Base-by-base conservation (phyloP, 2,329 filamentous ascomycete genomes). In the Metarhizium brunneum region DNA sequence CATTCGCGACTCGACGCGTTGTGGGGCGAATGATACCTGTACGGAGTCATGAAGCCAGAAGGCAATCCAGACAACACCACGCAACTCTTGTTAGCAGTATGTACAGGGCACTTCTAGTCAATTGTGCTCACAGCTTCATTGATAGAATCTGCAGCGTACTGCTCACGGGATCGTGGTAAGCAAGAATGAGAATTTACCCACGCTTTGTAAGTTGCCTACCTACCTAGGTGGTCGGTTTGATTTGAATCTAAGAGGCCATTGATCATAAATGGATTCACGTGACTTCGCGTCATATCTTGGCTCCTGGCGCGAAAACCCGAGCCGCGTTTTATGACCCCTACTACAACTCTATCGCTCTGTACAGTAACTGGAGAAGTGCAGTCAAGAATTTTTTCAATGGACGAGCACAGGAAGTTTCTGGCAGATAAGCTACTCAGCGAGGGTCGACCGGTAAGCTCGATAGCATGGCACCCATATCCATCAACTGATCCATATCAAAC, bases 391-490 rank as follows among this genome's bases (percentile, higher is more conserved):
- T 16, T 18, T n/a, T 20, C 47, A 35, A 83, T 84, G 81, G 76
- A 79, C 2, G 82, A 86, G 60, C 85, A 89, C 66, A 84, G 77
- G 61, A 85, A 84, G 56, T 92, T 84, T 64, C 80, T 96, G 6
- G 87, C 88, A 4, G 83, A 85, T 62, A 83, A 86, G 65, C 80
- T 96, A 56, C 77, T 96, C 60, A 86, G 84, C 56, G 89, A 95
- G 66, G 83, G 85, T 61, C 83, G 83, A 60, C 80, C 86, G 59
- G 88, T 92, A 71, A 66, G 82, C 69, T 18, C 35, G 6, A 25
- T n/a, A 48, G 11, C 6, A 48, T 48, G n/a, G 11, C 14, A 14
- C 6, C 3, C 35, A 56, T 36, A 52, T 16, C n/a, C 6, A 25
- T 49, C 18, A 36, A 30, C 35, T 32, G 6, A 40, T 45, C 29